A percentile compares a stretch with the other conserved stretches of the same genome.
Evolutionary conservation across 2,329 filamentous ascomycete genomes (phyloP).

Genomic region (Colletotrichum cereale): DNA sequence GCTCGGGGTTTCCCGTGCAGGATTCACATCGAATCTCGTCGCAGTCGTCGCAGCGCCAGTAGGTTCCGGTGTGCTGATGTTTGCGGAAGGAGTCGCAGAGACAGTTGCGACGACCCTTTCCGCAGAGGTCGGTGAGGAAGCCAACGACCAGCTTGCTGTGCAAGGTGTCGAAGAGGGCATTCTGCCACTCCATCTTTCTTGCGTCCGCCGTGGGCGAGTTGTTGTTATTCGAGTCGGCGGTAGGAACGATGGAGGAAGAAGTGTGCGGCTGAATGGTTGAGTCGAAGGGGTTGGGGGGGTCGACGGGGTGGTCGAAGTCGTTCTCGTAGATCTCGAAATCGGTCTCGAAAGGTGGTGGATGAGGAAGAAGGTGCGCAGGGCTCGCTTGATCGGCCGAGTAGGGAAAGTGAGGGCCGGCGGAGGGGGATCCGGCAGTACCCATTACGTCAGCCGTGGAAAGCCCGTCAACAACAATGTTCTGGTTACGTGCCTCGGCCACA

Average conservation of each 20-base stretch:
- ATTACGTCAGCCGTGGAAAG: background rate
- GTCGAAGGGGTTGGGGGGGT: background rate
- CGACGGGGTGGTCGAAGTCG: background rate
- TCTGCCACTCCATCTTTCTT: background rate
- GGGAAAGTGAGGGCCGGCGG: background rate
- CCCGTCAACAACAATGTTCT: background rate
- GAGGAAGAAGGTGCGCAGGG: background rate
- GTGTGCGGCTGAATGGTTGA: background rate
- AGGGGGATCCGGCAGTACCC: background rate
- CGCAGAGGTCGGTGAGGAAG: constrained; percentile 35
- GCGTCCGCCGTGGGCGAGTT: background rate
- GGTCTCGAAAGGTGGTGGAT: background rate
- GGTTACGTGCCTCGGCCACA: background rate
- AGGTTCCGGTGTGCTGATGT: constrained; percentile 45
- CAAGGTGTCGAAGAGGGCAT: background rate
- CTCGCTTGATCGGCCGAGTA: background rate
- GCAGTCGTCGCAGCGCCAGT: constrained; percentile 49
- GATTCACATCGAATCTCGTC: constrained; percentile 51
- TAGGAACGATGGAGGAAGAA: background rate
- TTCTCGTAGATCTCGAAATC: background rate
- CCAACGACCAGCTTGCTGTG: background rate
- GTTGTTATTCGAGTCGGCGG: background rate
- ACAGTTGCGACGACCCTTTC: constrained; percentile 49
- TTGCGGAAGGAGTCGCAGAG: constrained; percentile 50
- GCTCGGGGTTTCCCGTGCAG: constrained; percentile 56